A percentile compares a stretch with the other conserved stretches of the same genome.
Conservation (phyloP, 495 filamentous ascomycete species). For the Hypoxylon intermedium region DNA sequence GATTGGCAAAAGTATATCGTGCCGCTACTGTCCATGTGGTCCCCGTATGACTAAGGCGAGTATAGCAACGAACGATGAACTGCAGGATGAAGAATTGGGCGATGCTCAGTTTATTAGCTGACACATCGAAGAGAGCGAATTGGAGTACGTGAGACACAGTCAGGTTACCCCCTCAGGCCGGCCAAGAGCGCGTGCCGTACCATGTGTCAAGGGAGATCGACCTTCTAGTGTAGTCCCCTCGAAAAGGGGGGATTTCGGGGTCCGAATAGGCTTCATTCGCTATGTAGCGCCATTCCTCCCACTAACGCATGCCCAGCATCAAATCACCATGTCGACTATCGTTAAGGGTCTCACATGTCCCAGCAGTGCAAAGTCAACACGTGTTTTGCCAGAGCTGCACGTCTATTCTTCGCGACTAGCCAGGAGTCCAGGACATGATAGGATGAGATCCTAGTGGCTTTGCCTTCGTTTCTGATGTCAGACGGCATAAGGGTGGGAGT, state of each 20-base stretch:
- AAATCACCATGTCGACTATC: conserved; percentile 26
- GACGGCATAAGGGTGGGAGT: conserved; percentile 31
- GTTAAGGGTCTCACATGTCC: conserved; percentile 27
- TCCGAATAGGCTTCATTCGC: conserved; percentile 16
- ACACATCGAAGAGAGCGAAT: conserved; percentile 10
- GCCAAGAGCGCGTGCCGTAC: conserved; percentile 16
- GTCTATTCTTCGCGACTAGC: conserved; percentile 17
- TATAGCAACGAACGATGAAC: conserved; percentile 27
- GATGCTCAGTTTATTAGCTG: conserved; percentile 21
- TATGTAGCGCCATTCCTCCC: conserved; percentile 14
- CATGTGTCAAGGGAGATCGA: conserved; percentile 26
- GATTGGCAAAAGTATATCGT: conserved; percentile 3
- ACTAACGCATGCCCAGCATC: conserved; percentile 9
- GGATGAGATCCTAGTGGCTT: conserved; percentile 21
- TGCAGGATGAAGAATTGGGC: conserved; percentile 13
- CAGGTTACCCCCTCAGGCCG: conserved; percentile 24
- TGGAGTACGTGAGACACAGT: conserved; percentile 21
- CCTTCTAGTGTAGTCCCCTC: conserved; percentile 19
- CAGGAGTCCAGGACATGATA: conserved; percentile 12
- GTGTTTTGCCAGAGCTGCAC: conserved; percentile 28
- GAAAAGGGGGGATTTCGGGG: conserved; percentile 15
- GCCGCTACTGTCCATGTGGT: conserved; percentile 26
- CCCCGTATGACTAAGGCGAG: conserved; percentile 19
- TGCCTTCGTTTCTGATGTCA: conserved; percentile 34
- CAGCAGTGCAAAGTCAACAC: conserved; percentile 30